A percentile compares a stretch with the other conserved stretches of the same genome.
Conservation (phyloP, 306 rosid genomes). For the Ochetophila trinervis region DNA sequence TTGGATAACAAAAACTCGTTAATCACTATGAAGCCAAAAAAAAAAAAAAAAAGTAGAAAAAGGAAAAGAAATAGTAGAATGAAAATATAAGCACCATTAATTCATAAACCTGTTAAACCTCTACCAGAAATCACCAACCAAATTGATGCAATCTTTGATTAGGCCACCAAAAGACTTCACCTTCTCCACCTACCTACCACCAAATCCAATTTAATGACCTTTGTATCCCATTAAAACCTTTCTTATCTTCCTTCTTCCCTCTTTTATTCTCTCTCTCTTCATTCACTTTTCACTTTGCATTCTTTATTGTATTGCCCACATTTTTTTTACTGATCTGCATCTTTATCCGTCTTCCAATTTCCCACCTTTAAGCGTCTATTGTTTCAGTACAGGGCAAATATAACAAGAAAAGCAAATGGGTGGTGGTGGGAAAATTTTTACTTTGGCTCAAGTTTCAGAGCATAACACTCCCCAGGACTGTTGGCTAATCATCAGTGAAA, state of each 20-base stretch:
- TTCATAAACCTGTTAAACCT: neutral
- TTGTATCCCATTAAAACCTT: neutral
- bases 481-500: slow-evolving; percentile 52
- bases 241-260: too few species aligned
- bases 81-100: too few species aligned
- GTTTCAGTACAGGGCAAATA: slow-evolving; percentile 2
- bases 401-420: slow-evolving; percentile 28
- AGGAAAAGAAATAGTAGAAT: too few species aligned
- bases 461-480: slow-evolving; percentile 43
- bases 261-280: neutral
- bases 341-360: slow-evolving; percentile 9
- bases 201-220: slow-evolving; percentile 4
- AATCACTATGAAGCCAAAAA: too few species aligned
- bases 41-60: too few species aligned
- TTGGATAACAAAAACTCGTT: too few species aligned
- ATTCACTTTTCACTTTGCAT: neutral
- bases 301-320: neutral
- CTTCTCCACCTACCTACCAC: slow-evolving; percentile 6
- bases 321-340: neutral
- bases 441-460: slow-evolving; percentile 43
- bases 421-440: slow-evolving; percentile 38
- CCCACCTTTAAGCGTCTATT: neutral
- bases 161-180: neutral
- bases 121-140: slow-evolving; percentile 7
- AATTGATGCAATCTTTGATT: neutral